Evolutionary conservation across 352 stramenopile genomes (phyloP), one percentile per base, ranked within the genome.

Genomic region (Phytophthora fragariae): DNA sequence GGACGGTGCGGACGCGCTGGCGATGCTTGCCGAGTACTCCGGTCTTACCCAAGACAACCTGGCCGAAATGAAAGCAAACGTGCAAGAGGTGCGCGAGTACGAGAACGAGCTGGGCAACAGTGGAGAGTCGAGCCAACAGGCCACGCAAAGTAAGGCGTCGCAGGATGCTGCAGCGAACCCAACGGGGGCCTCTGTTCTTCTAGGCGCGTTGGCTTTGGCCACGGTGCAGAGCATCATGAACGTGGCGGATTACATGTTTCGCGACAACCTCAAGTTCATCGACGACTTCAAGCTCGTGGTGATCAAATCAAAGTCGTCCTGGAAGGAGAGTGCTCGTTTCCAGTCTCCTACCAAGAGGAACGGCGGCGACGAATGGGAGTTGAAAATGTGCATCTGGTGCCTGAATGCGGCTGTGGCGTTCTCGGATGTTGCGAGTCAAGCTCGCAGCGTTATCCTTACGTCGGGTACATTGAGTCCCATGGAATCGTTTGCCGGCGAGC

Each of bases 381-480:
- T 91, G 58, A 96, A 96, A 77, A 75, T 95, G 62, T 96, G 89
- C 58, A 84, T 97, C 19, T 97, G 91, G 91, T 97, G 91, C 46
- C 67, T 97, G 2, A 93, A 95, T 69, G 88, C 89, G 1, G 89
- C 86, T 0, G 89, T 97, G 7, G 91, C 89, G 2, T 96, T 97
- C 68, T 87, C 85, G 3, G 91, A 97, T 60, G 80, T 97, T 19
- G 75, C 86, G 21, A 82, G 65, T 33, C 60, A 92, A 62, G 82
- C 82, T 1, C 85, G 84, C 12, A 93, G 83, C 27, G 88, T 97
- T 17, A 91, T 97, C 62, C 69, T 97, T 19, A 95, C 91, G 19
- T 96, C 88, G 5, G 91, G 91, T 12, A 97, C 91, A 14, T 67
- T 97, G 31, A 94, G 87, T 59, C 91, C 91, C 5, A 95, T 97